Conservation (phyloP, 164 flowering plant species). For the Chimonanthus salicifolius region DNA sequence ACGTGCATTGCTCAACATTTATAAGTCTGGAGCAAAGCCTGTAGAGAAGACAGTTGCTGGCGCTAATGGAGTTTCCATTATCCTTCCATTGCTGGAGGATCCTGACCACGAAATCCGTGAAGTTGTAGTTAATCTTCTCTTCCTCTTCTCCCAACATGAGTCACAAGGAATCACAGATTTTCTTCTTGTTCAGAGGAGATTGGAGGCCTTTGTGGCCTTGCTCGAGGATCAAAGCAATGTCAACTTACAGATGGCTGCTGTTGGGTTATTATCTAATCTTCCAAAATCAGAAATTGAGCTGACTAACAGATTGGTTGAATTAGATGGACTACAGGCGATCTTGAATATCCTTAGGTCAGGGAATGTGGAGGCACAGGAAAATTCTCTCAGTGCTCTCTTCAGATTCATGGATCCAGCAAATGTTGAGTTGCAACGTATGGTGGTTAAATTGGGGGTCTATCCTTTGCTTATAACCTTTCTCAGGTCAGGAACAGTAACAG, state of each 20-base stretch:
- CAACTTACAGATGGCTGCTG: slow-evolving; percentile 55
- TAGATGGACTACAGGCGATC: slow-evolving; percentile 40
- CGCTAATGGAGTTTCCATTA: slow-evolving; percentile 41
- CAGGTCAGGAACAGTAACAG: slow-evolving; percentile 31
- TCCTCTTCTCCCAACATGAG: slow-evolving; percentile 51
- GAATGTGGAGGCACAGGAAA: slow-evolving; percentile 55
- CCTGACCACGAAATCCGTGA: slow-evolving; percentile 47
- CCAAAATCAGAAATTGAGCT: slow-evolving; percentile 57
- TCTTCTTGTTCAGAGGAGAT: slow-evolving; percentile 46
- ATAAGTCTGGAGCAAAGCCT: slow-evolving; percentile 36
- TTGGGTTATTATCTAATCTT: slow-evolving; percentile 56
- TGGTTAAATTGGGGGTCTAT: slow-evolving; percentile 45
- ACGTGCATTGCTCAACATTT: slow-evolving; percentile 43
- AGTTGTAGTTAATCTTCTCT: slow-evolving; percentile 45
- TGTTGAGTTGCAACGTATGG: slow-evolving; percentile 39
- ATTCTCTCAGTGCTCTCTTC: slow-evolving; percentile 61
- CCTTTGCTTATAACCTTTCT: slow-evolving; percentile 49
- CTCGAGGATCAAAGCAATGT: slow-evolving; percentile 42
- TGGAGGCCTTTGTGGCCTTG: slow-evolving; percentile 47
- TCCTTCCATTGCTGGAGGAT: slow-evolving; percentile 60
- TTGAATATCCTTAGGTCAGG: slow-evolving; percentile 40
- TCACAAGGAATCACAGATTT: slow-evolving; percentile 51
- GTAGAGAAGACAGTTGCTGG: slow-evolving; percentile 46
- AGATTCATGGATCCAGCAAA: slow-evolving; percentile 59
- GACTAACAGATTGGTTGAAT: slow-evolving; percentile 41